phyloP scores from a whole-genome alignment of 2,329 filamentous ascomycete genomes.

The Allantophomopsis cytisporea region DNA sequence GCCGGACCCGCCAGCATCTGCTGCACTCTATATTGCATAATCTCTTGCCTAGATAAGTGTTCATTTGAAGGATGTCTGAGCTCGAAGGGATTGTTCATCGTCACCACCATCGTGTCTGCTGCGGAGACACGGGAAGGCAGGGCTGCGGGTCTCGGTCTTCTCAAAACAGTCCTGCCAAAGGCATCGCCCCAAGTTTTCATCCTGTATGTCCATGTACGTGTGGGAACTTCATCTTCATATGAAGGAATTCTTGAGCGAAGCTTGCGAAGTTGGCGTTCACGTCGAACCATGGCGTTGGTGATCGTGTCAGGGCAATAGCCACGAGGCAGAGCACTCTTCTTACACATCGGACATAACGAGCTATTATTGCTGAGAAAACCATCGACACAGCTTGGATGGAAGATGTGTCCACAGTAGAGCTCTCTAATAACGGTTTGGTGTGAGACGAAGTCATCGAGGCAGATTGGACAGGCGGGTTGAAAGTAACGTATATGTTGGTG shows the following conservation, averaged over 20 bases:
- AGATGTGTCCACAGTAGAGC: constrained; percentile 83
- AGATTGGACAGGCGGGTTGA: constrained; percentile 83
- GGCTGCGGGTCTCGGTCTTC: no score
- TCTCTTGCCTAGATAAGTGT: no score
- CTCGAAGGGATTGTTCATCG: no score
- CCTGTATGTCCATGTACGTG: neutral
- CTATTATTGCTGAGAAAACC: constrained; percentile 66
- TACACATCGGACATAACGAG: constrained; percentile 85
- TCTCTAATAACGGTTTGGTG: constrained; percentile 65
- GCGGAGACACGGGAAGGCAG: no score
- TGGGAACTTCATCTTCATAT: constrained; percentile 4
- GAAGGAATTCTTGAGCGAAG: constrained; percentile 11
- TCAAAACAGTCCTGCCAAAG: no score
- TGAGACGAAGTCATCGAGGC: constrained; percentile 65
- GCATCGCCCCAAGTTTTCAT: neutral
- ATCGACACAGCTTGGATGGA: constrained; percentile 86
- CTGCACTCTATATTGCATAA: no score
- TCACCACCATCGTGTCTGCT: no score
- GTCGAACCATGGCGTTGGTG: constrained; percentile 76
- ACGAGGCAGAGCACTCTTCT: constrained; percentile 62
- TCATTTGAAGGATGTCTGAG: no score
- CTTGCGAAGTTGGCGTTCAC: constrained; percentile 56
- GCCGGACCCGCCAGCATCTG: no score
- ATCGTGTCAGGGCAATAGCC: constrained; percentile 52
- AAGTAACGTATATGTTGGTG: constrained; percentile 12